Evolutionary conservation across 345 rosid genomes (phyloP).

Genomic region (Dipteronia dyeriana): DNA sequence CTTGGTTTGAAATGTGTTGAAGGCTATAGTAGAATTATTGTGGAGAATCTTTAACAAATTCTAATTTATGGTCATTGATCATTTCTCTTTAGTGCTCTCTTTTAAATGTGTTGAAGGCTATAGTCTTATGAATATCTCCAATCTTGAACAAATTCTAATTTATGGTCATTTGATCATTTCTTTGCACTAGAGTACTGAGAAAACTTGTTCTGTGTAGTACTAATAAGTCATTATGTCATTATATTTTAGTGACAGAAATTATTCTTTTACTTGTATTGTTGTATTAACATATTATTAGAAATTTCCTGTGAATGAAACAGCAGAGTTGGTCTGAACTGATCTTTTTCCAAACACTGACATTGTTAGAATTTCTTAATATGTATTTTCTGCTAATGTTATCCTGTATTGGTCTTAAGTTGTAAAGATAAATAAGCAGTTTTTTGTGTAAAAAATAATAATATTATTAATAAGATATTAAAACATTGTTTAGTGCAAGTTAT

Average conservation of each 20-base stretch:
- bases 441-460: background rate
- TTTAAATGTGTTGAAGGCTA: background rate
- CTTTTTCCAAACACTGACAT: no score
- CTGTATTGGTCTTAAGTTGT: background rate
- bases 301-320: background rate
- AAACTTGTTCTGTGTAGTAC: background rate
- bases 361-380: background rate
- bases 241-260: background rate
- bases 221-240: background rate
- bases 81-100: background rate
- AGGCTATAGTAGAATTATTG: background rate
- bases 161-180: background rate
- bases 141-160: background rate
- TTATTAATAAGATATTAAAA: background rate
- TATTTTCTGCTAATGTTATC: background rate
- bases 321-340: background rate
- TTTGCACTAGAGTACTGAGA: background rate
- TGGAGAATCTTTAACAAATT: background rate
- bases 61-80: background rate
- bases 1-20: background rate
- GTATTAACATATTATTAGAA: background rate
- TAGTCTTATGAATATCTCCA: background rate
- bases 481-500: background rate
- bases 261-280: background rate
- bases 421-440: background rate